Evolutionary conservation across 805 yeast genomes (phyloP), one percentile per base, ranked within the genome.

Genomic region (Monosporozyma yasuniensis): DNA sequence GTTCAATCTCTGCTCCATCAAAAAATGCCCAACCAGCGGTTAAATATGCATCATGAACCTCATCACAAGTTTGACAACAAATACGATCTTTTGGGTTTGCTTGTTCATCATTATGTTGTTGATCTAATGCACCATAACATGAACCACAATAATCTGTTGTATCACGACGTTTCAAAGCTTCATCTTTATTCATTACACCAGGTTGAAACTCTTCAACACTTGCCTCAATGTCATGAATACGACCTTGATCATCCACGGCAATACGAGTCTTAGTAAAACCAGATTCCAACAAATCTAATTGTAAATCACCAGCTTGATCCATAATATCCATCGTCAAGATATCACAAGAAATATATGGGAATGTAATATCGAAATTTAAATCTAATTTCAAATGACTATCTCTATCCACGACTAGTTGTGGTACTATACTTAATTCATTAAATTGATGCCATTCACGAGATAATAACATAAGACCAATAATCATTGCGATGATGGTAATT

Each of bases 391-490:
- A 78, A 51, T 85, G 80, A 55, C 83, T 74, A 54, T 84, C 90
- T 54, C 95, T 75, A 66, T 93, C 96, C 21, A 93, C 96, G 12
- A 86, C 90, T 61, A 93, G 74, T 61, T 87, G 91, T 0, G 97
- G 96, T 48, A 84, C 73, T 16, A 80, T 78, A 47, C 79, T 79
- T 10, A 90, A 74, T 44, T 74, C 70, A 49, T 81, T 75, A 69
- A 87, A 90, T 59, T 85, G 87, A 32, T 62, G 56, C 79, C 91
- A 87, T 66, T 93, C 98, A 56, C 80, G 80, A 28, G 81, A 51
- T 46, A 89, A 69, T 53, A 93, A 72, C 47, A 84, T 57, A 21
- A 83, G 50, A 16, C 87, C 81, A 2, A 85, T 72, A 5, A 80
- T 47, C 2, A 80, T 60, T 60, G 96, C 84, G 2, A 79, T 69